phyloP scores from a whole-genome alignment of 768 basidiomycete species.

The Inosperma sp. region DNA sequence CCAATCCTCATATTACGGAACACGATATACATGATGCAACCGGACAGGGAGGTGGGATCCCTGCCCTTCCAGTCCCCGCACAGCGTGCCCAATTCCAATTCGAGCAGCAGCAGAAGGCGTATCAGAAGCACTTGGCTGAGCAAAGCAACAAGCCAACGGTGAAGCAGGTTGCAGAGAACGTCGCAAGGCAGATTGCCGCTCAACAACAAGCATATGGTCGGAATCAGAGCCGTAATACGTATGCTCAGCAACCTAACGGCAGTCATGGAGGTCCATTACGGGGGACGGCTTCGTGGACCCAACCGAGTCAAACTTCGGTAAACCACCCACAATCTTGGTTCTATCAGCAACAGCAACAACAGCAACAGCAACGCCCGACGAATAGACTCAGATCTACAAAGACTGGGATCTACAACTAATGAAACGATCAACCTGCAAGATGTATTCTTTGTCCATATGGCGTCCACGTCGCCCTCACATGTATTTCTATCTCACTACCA shows the following conservation, averaged over 20 bases:
- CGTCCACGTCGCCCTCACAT: neutral
- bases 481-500: conserved; percentile 7
- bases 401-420: conserved; percentile 10
- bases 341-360: neutral
- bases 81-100: conserved; percentile 19
- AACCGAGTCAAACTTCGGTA: neutral
- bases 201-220: neutral
- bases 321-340: conserved; percentile 8
- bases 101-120: conserved; percentile 15
- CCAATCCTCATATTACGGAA: neutral
- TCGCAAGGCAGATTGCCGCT: conserved; percentile 2
- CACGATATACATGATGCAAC: neutral
- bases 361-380: neutral
- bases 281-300: conserved; percentile 5
- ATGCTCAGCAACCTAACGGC: conserved; percentile 3
- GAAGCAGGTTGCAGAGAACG: conserved; percentile 7
- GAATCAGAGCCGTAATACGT: neutral
- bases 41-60: neutral
- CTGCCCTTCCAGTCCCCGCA: conserved; percentile 4
- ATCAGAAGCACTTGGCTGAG: conserved; percentile 11
- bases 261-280: conserved; percentile 2
- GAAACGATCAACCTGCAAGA: too few relatives aligned
- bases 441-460: too few relatives aligned
- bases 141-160: conserved; percentile 12
- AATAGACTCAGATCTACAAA: conserved; percentile 1